Evolutionary conservation across 257 asterid genomes (phyloP), one percentile per base, ranked within the genome.

Genomic region (Nicotiana otophora): DNA sequence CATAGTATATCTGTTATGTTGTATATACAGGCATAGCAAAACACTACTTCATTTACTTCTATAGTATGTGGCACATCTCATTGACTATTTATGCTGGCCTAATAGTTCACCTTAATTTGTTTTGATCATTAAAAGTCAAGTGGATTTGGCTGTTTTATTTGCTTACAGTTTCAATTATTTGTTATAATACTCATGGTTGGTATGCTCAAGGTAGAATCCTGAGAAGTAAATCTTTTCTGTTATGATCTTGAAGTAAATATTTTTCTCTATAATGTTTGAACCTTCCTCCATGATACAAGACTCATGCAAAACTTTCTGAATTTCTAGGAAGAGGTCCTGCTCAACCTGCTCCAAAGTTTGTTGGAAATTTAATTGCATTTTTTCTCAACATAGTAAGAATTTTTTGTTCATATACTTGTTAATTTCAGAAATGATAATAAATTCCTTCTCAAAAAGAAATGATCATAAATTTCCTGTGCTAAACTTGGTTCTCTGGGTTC

Each of bases 261-360:
- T 57, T 66, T 67, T 51, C 26, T 17, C 51, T 53, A 30, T 53
- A 19, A 53, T 53, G 58, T 53, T 53, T 48, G 39, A 74, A 74
- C 62, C 5, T 19, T 17, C 3, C 51, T 83, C 51, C 6, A 6
- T 5, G 58, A 64, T 66, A 2, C 65, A 28, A 36, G 57, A 66
- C 33, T 39, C 14, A 78, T 57, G 28, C 62, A 77, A 77, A 10
- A 55, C 20, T 53, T 83, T 62, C 74, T 65, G 63, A 72, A 75
- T 84, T 81, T 64, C 78, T 84, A 94, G 98, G 98, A 78, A 90
- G 87, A 92, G 99, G 98, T 78, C 99, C 98, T 76, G 85, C 97
- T 66, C 91, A 96, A 83, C 90, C 97, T 78, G 97, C 95, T 48
- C 98, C 98, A 48, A 96, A 88, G 87, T 89, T 96, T 84, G 55